phyloP scores from a whole-genome alignment of 192 early-diverging fungal genomes.

The Paraglomus occultum region DNA sequence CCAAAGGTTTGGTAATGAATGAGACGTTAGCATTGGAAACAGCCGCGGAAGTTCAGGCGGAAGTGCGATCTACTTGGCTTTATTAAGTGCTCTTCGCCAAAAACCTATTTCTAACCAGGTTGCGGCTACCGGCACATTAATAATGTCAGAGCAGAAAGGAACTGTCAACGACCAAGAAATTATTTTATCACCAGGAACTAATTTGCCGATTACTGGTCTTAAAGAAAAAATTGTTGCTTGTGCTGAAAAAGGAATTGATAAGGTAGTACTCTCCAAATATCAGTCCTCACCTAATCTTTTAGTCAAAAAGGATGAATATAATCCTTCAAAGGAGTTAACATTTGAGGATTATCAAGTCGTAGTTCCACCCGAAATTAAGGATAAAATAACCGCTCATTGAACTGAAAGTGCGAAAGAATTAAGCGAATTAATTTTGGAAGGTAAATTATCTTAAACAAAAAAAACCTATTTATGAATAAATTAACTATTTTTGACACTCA shows the following conservation, averaged over 20 bases:
- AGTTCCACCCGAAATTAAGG: slow-evolving; percentile 4
- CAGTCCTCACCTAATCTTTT: slow-evolving; percentile 17
- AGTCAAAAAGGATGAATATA: background rate
- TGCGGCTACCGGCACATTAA: background rate
- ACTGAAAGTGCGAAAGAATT: background rate
- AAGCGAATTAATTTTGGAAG: too few relatives aligned
- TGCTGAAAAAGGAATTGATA: slow-evolving; percentile 14
- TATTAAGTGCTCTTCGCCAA: background rate
- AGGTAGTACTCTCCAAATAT: slow-evolving; percentile 6
- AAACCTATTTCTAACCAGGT: slow-evolving; percentile 15
- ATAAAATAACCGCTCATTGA: background rate
- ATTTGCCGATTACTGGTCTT: slow-evolving; percentile 5
- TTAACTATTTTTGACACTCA: too few relatives aligned
- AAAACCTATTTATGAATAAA: too few relatives aligned
- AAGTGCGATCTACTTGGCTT: background rate
- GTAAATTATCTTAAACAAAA: too few relatives aligned
- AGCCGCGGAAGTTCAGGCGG: background rate
- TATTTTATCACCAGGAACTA: slow-evolving; percentile 5
- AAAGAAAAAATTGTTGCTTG: background rate
- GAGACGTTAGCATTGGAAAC: background rate
- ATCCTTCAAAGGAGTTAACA: background rate
- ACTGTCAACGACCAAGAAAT: background rate
- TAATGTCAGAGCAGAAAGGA: background rate
- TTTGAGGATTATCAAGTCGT: slow-evolving; percentile 4
- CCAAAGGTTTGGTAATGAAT: background rate